Evolutionary conservation across 73 alveolate genomes (phyloP).

Genomic region (Paraurostyla sp.): DNA sequence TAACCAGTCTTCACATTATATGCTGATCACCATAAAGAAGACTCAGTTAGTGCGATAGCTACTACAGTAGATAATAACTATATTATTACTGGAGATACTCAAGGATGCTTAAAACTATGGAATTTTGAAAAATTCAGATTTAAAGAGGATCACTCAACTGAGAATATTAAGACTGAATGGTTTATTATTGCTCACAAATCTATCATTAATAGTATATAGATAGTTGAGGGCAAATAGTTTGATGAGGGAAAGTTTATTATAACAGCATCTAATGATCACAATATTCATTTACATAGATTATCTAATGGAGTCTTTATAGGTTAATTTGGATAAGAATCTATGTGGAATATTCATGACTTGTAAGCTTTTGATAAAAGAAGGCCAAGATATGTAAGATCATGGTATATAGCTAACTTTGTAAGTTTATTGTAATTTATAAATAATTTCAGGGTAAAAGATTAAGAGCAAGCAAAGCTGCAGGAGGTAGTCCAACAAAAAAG

Average conservation of each 20-base stretch:
- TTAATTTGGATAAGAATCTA: slow-evolving; percentile 54
- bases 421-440: background rate
- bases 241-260: slow-evolving; percentile 56
- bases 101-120: slow-evolving; percentile 67
- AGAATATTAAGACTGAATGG: slow-evolving; percentile 53
- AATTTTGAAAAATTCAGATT: slow-evolving; percentile 50
- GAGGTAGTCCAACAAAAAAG: background rate
- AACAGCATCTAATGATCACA: slow-evolving; percentile 68
- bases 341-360: slow-evolving; percentile 63
- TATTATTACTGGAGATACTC: slow-evolving; percentile 69
- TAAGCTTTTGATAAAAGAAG: slow-evolving; percentile 26
- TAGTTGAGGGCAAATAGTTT: slow-evolving; percentile 55
- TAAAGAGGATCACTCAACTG: slow-evolving; percentile 17
- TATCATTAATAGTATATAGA: slow-evolving; percentile 58
- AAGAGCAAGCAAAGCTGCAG: no score
- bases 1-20: slow-evolving; percentile 37
- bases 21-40: slow-evolving; percentile 65
- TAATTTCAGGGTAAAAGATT: background rate
- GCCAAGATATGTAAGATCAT: slow-evolving; percentile 34
- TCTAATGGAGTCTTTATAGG: slow-evolving; percentile 74
- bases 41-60: slow-evolving; percentile 69
- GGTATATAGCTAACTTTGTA: slow-evolving; percentile 47
- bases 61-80: slow-evolving; percentile 35
- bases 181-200: slow-evolving; percentile 70
- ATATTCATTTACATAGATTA: slow-evolving; percentile 70